Evolutionary conservation across 257 asterid species (phyloP).

Genomic region (Marsdenia floribunda): DNA sequence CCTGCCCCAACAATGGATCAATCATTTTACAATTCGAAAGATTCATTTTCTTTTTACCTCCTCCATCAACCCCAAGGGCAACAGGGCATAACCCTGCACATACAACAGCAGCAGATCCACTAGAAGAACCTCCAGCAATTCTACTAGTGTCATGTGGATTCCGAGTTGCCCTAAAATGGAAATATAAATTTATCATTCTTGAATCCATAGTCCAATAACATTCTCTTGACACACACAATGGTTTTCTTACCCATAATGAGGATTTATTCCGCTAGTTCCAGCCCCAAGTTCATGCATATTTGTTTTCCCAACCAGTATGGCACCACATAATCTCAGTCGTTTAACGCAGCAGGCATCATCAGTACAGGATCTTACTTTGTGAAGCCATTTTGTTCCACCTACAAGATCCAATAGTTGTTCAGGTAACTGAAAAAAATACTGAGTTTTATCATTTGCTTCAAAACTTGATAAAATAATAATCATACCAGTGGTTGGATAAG

Average conservation of each 20-base stretch:
- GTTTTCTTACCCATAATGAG: constrained; percentile 73
- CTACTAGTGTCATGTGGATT: constrained; percentile 62
- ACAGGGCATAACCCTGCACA: constrained; percentile 92
- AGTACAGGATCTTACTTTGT: constrained; percentile 53
- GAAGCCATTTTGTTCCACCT: constrained; percentile 96
- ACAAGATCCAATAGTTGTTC: constrained; percentile 3
- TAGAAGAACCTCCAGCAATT: constrained; percentile 91
- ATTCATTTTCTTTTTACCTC: constrained; percentile 42
- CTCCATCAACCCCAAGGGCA: constrained; percentile 95
- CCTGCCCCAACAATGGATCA: neutral
- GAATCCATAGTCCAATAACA: neutral
- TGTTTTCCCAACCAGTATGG: constrained; percentile 80
- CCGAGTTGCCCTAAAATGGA: constrained; percentile 46
- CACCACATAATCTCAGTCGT: constrained; percentile 77
- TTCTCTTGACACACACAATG: neutral
- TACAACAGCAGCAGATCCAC: constrained; percentile 96
- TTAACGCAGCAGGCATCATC: constrained; percentile 70
- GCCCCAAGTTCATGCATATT: constrained; percentile 98
- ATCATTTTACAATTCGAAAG: neutral
- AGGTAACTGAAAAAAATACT: neutral
- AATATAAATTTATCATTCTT: neutral
- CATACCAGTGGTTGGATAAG: constrained; percentile 88
- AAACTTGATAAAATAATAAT: neutral
- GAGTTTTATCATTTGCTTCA: neutral
- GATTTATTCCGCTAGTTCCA: constrained; percentile 92